Evolutionary conservation across 1,139 yeast genomes (phyloP).

Genomic region (Blastobotrys proliferans): DNA sequence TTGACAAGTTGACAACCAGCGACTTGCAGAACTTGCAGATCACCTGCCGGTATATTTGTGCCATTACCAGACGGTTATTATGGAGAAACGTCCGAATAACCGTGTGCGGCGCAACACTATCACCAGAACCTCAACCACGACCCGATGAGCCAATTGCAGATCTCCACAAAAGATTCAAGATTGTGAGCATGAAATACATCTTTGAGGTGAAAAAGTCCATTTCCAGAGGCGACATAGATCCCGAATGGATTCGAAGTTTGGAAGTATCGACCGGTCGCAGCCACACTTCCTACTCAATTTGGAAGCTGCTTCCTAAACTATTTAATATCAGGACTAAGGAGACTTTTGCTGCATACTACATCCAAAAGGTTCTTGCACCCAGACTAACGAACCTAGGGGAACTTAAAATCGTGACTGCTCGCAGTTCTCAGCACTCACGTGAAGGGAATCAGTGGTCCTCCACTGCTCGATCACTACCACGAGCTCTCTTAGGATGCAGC

Average conservation of each 20-base stretch:
- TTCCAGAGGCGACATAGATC: neutral
- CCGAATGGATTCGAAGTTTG: neutral
- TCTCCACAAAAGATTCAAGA: neutral
- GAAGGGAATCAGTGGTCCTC: neutral
- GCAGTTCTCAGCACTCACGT: neutral
- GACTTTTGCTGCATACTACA: neutral
- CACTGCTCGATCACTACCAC: neutral
- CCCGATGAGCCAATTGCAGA: neutral
- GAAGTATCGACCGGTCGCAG: neutral
- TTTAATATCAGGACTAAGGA: neutral
- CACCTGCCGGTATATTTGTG: neutral
- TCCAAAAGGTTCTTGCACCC: neutral
- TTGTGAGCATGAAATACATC: neutral
- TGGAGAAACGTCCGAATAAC: conserved; percentile 6
- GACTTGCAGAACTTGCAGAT: neutral
- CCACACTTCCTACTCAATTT: neutral
- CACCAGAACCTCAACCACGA: neutral
- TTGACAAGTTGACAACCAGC: neutral
- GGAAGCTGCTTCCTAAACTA: neutral
- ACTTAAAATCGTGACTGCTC: neutral
- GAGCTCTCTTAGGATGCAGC: neutral
- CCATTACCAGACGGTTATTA: neutral
- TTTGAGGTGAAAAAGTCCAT: neutral
- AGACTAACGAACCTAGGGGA: neutral
- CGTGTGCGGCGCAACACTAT: neutral